Evolutionary conservation across 768 basidiomycete genomes (phyloP).

Genomic region (Termitomyces sp.): DNA sequence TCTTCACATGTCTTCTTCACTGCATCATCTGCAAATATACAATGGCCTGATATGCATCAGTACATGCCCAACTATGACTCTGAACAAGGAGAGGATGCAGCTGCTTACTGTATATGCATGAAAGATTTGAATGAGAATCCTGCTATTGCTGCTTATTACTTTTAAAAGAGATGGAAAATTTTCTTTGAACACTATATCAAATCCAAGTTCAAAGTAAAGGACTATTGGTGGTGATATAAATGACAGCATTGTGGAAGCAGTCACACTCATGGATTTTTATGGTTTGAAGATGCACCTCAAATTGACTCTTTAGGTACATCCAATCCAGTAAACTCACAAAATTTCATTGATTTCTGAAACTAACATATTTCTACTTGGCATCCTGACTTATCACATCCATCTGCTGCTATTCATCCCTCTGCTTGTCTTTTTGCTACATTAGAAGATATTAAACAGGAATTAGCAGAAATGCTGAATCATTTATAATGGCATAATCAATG

Average conservation of each 20-base stretch:
- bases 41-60: conserved; percentile 27
- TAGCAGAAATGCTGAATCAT: conserved; percentile 1
- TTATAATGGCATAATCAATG: neutral
- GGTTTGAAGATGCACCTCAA: no score
- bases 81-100: conserved; percentile 10
- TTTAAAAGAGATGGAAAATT: conserved; percentile 16
- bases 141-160: conserved; percentile 19
- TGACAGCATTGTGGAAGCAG: neutral
- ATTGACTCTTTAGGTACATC: neutral
- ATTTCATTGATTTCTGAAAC: conserved; percentile 1
- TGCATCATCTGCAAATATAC: conserved; percentile 23
- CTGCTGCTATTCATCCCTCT: conserved; percentile 3
- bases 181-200: conserved; percentile 15
- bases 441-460: neutral
- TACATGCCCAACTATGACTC: conserved; percentile 20
- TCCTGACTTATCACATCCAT: neutral
- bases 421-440: neutral
- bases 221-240: conserved; percentile 15
- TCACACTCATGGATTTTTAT: no score
- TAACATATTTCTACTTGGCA: neutral
- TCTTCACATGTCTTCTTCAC: conserved; percentile 24
- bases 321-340: conserved; percentile 4
- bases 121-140: conserved; percentile 21
- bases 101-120: conserved; percentile 4
- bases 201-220: no score